A percentile compares a stretch with the other conserved stretches of the same genome.
These are phyloP conservation scores for Neofusicoccum ribis DNA, from an alignment of 2,329 filamentous ascomycete genomes.

Conservation along the genomic window DNA sequence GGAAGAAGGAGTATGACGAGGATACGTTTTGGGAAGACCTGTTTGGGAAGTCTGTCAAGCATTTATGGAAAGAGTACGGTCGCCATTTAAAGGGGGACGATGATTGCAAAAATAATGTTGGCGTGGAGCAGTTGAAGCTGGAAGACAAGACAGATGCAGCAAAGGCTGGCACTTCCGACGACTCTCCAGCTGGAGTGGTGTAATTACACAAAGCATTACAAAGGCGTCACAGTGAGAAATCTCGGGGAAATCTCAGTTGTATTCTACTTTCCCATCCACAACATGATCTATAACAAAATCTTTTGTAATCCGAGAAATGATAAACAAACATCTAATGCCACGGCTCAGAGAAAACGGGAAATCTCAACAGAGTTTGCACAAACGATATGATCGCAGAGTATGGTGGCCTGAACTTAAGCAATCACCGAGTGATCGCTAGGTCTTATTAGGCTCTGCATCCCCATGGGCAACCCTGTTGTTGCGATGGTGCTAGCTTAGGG, in stretches of 20 bases:
- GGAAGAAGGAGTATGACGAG: constrained; percentile 45
- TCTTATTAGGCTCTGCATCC: background rate
- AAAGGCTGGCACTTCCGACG: background rate
- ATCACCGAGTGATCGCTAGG: background rate
- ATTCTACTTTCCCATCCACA: background rate
- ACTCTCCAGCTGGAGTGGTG: background rate
- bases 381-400: background rate
- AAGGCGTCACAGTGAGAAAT: background rate
- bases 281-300: background rate
- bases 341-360: too few species aligned
- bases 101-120: background rate
- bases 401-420: background rate
- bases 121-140: background rate
- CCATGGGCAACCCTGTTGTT: background rate
- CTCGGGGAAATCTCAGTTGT: background rate
- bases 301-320: background rate
- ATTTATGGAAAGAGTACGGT: constrained; percentile 75
- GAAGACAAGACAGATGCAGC: background rate
- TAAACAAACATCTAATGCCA: background rate
- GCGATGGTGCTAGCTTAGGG: background rate
- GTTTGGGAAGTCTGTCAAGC: constrained; percentile 64
- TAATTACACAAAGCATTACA: background rate
- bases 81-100: constrained; percentile 39
- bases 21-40: constrained; percentile 65
- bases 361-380: background rate